Evolutionary conservation across 2,329 filamentous ascomycete species (phyloP).

Genomic region (Colletotrichum viniferum): DNA sequence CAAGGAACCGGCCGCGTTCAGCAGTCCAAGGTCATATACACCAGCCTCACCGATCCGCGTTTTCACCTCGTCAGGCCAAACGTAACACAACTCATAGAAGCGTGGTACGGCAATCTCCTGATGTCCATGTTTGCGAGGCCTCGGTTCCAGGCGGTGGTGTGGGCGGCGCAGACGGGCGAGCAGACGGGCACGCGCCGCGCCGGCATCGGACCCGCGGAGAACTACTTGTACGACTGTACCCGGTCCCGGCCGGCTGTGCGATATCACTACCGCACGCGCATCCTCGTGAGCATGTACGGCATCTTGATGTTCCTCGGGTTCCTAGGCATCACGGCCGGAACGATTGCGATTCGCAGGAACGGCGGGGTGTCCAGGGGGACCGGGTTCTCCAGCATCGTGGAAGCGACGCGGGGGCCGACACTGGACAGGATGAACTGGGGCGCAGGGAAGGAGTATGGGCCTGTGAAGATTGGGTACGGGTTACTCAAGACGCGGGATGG

Average conservation of each 20-base stretch:
- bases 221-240: slow-evolving; percentile 28
- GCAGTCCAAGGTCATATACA: slow-evolving; percentile 38
- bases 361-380: slow-evolving; percentile 33
- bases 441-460: neutral
- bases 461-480: neutral
- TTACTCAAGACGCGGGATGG: neutral
- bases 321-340: slow-evolving; percentile 29
- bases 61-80: slow-evolving; percentile 28
- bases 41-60: slow-evolving; percentile 38
- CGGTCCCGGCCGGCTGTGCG: slow-evolving; percentile 28
- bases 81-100: slow-evolving; percentile 25
- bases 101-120: slow-evolving; percentile 36
- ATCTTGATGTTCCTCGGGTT: slow-evolving; percentile 29
- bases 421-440: slow-evolving; percentile 33
- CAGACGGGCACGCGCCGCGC: neutral
- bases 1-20: slow-evolving; percentile 25
- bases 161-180: slow-evolving; percentile 28
- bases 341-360: slow-evolving; percentile 31
- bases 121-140: slow-evolving; percentile 37
- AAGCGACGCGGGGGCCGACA: slow-evolving; percentile 36
- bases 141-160: slow-evolving; percentile 34
- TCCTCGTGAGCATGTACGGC: slow-evolving; percentile 37
- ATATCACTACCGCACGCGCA: slow-evolving; percentile 29
- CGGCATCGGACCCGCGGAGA: slow-evolving; percentile 14
- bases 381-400: slow-evolving; percentile 39